Percentiles rank a stretch among this genome's conserved stretches.
Evolutionary conservation across 2,329 filamentous ascomycete species (phyloP).

Genomic region (Alternaria ethzedia): DNA sequence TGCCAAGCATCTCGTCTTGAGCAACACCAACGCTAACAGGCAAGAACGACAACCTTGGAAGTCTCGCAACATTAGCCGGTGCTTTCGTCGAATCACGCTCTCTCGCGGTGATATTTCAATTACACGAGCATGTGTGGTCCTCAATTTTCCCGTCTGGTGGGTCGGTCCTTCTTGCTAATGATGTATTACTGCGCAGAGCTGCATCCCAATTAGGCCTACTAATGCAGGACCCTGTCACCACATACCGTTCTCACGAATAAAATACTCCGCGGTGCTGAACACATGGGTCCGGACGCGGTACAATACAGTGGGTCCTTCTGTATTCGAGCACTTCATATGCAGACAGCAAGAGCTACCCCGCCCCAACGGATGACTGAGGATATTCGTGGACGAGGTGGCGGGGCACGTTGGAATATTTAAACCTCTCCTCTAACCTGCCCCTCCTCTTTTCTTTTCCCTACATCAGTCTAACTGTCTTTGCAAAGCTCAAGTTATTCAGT

Average conservation of each 20-base stretch:
- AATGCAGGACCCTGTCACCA: not conserved
- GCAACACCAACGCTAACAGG: not conserved
- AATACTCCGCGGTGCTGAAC: slow-evolving; percentile 7
- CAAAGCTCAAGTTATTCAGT: not conserved
- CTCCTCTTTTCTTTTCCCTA: not conserved
- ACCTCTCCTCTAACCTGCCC: slow-evolving; percentile 4
- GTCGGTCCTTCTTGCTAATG: not conserved
- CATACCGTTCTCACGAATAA: slow-evolving; percentile 6
- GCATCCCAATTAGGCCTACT: not conserved
- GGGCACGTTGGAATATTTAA: slow-evolving; percentile 29
- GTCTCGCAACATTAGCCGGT: not conserved
- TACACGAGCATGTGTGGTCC: not conserved
- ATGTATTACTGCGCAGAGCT: slow-evolving; percentile 2
- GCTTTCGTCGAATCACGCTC: not conserved
- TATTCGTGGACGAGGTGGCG: slow-evolving; percentile 11
- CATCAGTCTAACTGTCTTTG: not conserved
- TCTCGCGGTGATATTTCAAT: not conserved
- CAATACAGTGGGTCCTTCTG: slow-evolving; percentile 10
- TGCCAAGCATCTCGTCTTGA: not conserved
- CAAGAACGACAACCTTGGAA: not conserved
- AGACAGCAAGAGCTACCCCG: slow-evolving; percentile 32
- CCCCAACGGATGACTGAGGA: slow-evolving; percentile 33
- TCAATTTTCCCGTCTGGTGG: not conserved
- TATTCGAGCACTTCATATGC: slow-evolving; percentile 10
- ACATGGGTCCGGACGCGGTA: slow-evolving; percentile 1